These are phyloP conservation scores for Talaromyces sp. DNA, from an alignment of 2,329 filamentous ascomycete species.

Conservation along the genomic window DNA sequence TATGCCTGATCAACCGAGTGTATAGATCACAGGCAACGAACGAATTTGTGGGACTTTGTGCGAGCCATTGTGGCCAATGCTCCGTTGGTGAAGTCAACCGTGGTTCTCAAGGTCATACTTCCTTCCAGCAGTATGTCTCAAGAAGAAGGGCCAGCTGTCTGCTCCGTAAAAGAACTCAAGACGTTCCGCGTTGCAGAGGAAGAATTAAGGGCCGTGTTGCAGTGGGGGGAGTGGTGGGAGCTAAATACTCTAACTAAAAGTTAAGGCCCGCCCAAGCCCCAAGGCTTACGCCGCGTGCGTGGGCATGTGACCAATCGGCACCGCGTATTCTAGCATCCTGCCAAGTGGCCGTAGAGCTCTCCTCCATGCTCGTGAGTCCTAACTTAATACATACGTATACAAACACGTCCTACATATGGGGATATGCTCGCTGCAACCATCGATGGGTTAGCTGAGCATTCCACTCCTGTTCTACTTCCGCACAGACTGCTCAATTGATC, in stretches of 20 bases:
- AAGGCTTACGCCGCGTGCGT: background rate
- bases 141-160: too few relatives aligned
- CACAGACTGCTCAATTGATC: background rate
- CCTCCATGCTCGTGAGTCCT: too few relatives aligned
- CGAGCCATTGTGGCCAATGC: too few relatives aligned
- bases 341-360: slow-evolving; percentile 13
- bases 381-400: background rate
- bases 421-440: background rate
- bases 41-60: too few relatives aligned
- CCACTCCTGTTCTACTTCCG: background rate
- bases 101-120: too few relatives aligned
- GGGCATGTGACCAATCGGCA: slow-evolving; percentile 9
- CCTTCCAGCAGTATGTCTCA: too few relatives aligned
- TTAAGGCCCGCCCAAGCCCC: background rate
- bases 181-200: background rate
- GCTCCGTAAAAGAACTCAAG: background rate
- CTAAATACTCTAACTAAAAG: background rate
- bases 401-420: background rate
- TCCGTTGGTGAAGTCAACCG: too few relatives aligned
- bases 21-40: too few relatives aligned
- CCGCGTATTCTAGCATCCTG: slow-evolving; percentile 6
- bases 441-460: background rate
- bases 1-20: too few relatives aligned
- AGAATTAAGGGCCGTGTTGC: background rate
- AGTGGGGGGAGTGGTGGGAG: background rate